phyloP scores from a whole-genome alignment of 768 basidiomycete genomes.

The Amanita subjunquillea region DNA sequence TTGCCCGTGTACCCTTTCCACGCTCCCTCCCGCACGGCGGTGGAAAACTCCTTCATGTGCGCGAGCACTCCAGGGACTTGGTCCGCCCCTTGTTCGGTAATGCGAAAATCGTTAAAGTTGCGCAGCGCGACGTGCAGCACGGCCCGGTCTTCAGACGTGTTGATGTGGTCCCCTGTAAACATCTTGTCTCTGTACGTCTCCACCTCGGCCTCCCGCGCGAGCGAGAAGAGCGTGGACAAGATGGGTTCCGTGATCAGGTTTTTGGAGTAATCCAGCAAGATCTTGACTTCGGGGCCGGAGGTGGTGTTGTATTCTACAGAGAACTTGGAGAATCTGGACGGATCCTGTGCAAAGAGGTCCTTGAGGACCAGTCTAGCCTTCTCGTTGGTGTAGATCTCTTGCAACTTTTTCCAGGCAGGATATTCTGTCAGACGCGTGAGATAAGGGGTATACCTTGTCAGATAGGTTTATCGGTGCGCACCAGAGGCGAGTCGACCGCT shows the following conservation, averaged over 20 bases:
- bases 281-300: slow-evolving; percentile 56
- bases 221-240: slow-evolving; percentile 62
- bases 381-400: slow-evolving; percentile 69
- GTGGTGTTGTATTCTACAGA: slow-evolving; percentile 64
- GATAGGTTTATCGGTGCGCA: neutral
- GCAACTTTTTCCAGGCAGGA: slow-evolving; percentile 83
- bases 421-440: slow-evolving; percentile 48
- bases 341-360: slow-evolving; percentile 87
- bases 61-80: slow-evolving; percentile 77
- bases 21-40: slow-evolving; percentile 70
- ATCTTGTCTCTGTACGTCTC: slow-evolving; percentile 84
- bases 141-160: slow-evolving; percentile 95
- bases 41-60: slow-evolving; percentile 88
- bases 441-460: neutral
- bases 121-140: slow-evolving; percentile 93
- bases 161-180: slow-evolving; percentile 95
- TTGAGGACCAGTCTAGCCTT: slow-evolving; percentile 71
- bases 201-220: slow-evolving; percentile 80
- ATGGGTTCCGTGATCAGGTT: slow-evolving; percentile 87
- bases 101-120: slow-evolving; percentile 65
- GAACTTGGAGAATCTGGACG: slow-evolving; percentile 79
- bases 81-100: slow-evolving; percentile 69
- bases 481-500: neutral
- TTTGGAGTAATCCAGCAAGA: slow-evolving; percentile 96
- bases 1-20: slow-evolving; percentile 99